A percentile compares a stretch with the other conserved stretches of the same genome.
phyloP scores from a whole-genome alignment of 169 alveolate genomes.

The Cyclospora cayetanensis region DNA sequence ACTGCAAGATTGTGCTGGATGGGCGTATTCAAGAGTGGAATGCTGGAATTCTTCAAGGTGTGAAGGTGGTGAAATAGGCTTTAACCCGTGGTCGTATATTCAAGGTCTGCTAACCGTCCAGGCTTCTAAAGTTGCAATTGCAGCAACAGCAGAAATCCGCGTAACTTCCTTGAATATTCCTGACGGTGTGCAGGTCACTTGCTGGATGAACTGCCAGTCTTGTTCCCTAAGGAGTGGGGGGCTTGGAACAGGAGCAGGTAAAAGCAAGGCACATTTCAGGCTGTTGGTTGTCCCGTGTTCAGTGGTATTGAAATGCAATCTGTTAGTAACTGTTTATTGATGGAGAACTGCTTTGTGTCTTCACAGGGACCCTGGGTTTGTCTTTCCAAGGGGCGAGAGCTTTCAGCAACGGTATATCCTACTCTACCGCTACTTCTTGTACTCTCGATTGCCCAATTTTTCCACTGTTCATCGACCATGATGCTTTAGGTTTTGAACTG shows the following conservation, averaged over 20 bases:
- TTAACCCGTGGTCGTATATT: too few species aligned
- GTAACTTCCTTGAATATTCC: background rate
- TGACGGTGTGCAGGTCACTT: background rate
- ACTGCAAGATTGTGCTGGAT: background rate
- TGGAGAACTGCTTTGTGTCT: too few species aligned
- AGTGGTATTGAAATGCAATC: too few species aligned
- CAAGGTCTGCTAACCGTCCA: too few species aligned
- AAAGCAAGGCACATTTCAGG: background rate
- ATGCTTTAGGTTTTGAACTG: background rate
- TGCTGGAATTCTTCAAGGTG: conserved; percentile 59
- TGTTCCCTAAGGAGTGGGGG: conserved; percentile 38
- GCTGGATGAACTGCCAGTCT: background rate
- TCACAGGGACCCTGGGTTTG: conserved; percentile 35
- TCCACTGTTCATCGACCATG: background rate
- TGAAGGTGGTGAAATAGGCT: background rate
- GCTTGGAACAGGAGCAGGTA: conserved; percentile 18
- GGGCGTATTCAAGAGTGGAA: conserved; percentile 50
- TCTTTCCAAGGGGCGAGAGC: conserved; percentile 55
- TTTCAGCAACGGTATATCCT: background rate
- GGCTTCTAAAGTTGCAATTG: too few species aligned
- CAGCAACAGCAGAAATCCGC: background rate
- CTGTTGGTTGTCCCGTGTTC: too few species aligned
- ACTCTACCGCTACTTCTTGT: background rate
- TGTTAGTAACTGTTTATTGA: too few species aligned
- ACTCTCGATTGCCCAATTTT: background rate